These are phyloP conservation scores for Castanospermum australe DNA, from an alignment of 306 rosid species.

Conservation along the genomic window DNA sequence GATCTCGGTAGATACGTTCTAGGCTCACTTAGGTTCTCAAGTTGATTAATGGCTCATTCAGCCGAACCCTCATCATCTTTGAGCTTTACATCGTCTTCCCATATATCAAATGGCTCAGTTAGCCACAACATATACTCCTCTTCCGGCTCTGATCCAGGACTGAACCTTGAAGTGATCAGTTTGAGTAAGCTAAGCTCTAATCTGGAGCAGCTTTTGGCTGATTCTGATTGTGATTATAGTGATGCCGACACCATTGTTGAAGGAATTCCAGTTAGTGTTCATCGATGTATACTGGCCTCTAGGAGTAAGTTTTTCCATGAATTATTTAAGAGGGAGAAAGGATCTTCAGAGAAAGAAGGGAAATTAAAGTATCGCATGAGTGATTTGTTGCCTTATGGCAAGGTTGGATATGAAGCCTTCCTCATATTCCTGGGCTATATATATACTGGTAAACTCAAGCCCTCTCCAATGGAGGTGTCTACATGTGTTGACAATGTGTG, in stretches of 20 bases:
- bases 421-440: constrained; percentile 61
- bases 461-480: constrained; percentile 75
- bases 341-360: constrained; percentile 44
- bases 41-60: constrained; percentile 79
- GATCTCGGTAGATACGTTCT: not conserved
- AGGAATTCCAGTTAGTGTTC: constrained; percentile 60
- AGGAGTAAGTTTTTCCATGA: constrained; percentile 76
- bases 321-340: constrained; percentile 57
- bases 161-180: constrained; percentile 70
- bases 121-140: constrained; percentile 50
- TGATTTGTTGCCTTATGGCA: constrained; percentile 72
- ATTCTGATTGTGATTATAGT: constrained; percentile 62
- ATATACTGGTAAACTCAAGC: constrained; percentile 82
- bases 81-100: constrained; percentile 83
- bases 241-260: constrained; percentile 75
- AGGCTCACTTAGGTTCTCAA: constrained; percentile 1
- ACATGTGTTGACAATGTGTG: constrained; percentile 82
- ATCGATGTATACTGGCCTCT: constrained; percentile 80
- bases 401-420: constrained; percentile 81
- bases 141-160: constrained; percentile 44
- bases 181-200: constrained; percentile 72
- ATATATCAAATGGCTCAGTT: constrained; percentile 68
- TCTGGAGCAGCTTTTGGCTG: constrained; percentile 77
- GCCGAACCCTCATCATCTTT: constrained; percentile 84
- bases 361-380: constrained; percentile 64